Base-by-base conservation (phyloP, 495 filamentous ascomycete species). In the Gamarada debralockiae region DNA sequence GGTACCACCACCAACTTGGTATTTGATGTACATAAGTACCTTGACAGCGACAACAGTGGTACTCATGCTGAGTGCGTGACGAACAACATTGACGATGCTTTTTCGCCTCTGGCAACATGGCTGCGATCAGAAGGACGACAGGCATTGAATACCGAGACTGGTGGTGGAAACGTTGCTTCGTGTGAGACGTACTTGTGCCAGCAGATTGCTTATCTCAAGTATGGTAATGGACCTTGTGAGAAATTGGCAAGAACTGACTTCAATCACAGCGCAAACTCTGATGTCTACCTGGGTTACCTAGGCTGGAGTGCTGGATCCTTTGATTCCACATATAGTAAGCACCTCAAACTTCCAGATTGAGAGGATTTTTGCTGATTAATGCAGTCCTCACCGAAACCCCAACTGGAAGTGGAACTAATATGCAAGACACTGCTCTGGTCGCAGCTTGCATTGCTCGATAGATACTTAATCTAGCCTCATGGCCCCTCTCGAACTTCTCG, bases 1-100 rank as follows among this genome's bases (percentile, higher is more conserved):
- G 76, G 74, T 17, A 65, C 56, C 40, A 78, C 70, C 6, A 68
- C 69, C 38, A 75, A 78, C 57, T 67, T 84, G 17, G 65, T 82
- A 50, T 74, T 83, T 41, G 81, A 84, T 53, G 67, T 79, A 2
- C 75, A 78, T 59, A 65, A 76, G 49, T 84, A 83, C 60, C 71
- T 83, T 29, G 81, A 84, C 56, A 65, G 59, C 27, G 82, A 83
- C 59, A 72, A 74, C 59, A 74, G 69, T 18, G 81, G 79, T 20
- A 80, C 75, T 3, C 67, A 77, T 64, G 46, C 68, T 20, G 55
- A 69, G 18, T 84, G 81, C 65, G 66, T 69, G n/a, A 77, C 72
- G 15, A 69, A 80, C 59, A 76, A 78, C 50, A 66, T 76, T 21
- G 60, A 62, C 44, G 67, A 60, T 23, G 69, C 72, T 20, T 81